phyloP scores from a whole-genome alignment of 768 basidiomycete genomes.

The Trametes villosa region DNA sequence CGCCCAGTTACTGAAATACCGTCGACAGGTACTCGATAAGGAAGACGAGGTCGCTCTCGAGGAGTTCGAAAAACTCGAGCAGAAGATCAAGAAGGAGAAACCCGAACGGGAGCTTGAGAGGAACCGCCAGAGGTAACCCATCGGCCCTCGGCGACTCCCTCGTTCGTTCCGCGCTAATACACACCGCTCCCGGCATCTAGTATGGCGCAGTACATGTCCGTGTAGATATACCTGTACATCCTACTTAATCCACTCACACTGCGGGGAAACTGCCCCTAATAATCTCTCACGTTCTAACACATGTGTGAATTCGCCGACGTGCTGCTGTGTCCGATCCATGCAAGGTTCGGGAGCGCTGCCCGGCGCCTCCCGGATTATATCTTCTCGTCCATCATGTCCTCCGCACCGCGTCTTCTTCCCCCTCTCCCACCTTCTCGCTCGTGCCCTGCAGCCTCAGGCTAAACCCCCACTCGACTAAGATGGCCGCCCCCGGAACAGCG shows the following conservation, averaged over 20 bases:
- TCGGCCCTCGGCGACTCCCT: not conserved
- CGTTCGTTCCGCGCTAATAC: slow-evolving; percentile 12
- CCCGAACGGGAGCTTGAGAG: slow-evolving; percentile 28
- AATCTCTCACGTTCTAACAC: slow-evolving; percentile 4
- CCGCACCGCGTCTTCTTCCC: not conserved
- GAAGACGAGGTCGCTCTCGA: slow-evolving; percentile 87
- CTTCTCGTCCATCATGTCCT: slow-evolving; percentile 2
- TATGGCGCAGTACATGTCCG: slow-evolving; percentile 85
- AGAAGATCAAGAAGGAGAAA: slow-evolving; percentile 58
- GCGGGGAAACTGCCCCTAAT: not conserved
- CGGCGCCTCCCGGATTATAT: slow-evolving; percentile 16
- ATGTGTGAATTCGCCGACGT: slow-evolving; percentile 3
- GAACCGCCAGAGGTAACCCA: slow-evolving; percentile 53
- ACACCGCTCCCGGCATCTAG: slow-evolving; percentile 39
- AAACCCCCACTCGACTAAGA: not conserved
- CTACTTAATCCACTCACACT: slow-evolving; percentile 11
- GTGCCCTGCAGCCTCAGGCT: not conserved
- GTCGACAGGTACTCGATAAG: slow-evolving; percentile 75
- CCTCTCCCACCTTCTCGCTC: not conserved
- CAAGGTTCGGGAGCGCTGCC: not conserved
- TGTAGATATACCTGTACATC: slow-evolving; percentile 42
- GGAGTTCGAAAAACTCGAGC: slow-evolving; percentile 87
- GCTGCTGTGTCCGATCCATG: not conserved
- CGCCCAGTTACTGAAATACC: not conserved
- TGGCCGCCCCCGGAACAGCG: slow-evolving; percentile 14